phyloP scores from a whole-genome alignment of 2,329 filamentous ascomycete genomes.

The Fusarium sp. region DNA sequence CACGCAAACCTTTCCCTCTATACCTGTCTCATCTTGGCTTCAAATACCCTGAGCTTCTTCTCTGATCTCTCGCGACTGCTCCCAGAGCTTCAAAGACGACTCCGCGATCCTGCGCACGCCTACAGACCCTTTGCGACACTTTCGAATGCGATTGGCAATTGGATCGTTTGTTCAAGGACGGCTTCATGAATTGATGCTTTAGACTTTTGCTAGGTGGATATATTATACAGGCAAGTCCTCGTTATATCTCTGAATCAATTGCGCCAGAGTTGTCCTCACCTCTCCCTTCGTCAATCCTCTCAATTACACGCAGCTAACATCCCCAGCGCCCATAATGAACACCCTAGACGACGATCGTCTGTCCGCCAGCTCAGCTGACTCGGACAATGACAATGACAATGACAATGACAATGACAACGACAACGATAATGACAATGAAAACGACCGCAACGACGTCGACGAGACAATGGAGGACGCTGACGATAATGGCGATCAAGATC shows the following conservation, averaged over 20 bases:
- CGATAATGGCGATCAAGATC: conserved; percentile 47
- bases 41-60: not conserved
- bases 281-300: not conserved
- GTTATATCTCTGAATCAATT: not conserved
- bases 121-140: conserved; percentile 11
- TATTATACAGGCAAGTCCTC: not conserved
- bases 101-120: not conserved
- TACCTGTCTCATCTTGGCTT: not conserved
- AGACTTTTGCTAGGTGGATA: not conserved
- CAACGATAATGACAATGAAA: conserved; percentile 62
- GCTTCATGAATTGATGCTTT: not conserved
- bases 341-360: conserved; percentile 37
- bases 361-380: conserved; percentile 36
- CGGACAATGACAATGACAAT: conserved; percentile 45
- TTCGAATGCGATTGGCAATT: not conserved
- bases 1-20: not conserved
- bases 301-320: not conserved
- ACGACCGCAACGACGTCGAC: conserved; percentile 55
- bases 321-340: conserved; percentile 15
- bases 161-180: not conserved
- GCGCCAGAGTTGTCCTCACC: not conserved
- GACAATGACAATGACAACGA: conserved; percentile 56
- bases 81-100: not conserved
- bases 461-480: conserved; percentile 64
- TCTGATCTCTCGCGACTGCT: not conserved